Percentiles rank a stretch among this genome's conserved stretches.
phyloP scores from a whole-genome alignment of 2,329 filamentous ascomycete genomes.

The Pseudogymnoascus sp. region DNA sequence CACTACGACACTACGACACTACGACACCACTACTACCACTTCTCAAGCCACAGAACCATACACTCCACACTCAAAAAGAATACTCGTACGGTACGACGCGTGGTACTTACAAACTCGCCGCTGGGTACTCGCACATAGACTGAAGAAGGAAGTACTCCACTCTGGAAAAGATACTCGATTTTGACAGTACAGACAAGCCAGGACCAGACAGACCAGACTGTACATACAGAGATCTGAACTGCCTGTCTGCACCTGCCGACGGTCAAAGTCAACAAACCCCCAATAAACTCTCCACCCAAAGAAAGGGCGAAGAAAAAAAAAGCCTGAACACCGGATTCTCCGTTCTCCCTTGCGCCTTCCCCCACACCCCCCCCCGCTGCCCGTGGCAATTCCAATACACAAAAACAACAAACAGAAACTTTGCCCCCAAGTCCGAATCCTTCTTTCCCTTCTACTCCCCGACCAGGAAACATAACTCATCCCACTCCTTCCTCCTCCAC shows the following conservation, averaged over 20 bases:
- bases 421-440: background rate
- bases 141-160: background rate
- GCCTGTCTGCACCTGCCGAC: background rate
- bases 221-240: background rate
- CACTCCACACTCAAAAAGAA: background rate
- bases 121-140: background rate
- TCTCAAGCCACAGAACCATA: no score
- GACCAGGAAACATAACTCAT: background rate
- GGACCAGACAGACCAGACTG: background rate
- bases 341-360: background rate
- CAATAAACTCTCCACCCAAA: background rate
- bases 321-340: background rate
- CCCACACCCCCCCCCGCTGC: background rate
- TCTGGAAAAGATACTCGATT: background rate
- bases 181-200: background rate
- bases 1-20: background rate
- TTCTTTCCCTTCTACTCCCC: background rate
- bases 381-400: background rate
- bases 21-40: background rate
- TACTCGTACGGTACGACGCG: background rate
- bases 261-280: background rate
- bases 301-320: background rate
- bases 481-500: background rate
- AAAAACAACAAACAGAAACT: background rate
- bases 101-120: background rate